Evolutionary conservation across 192 early-diverging fungal genomes (phyloP), one percentile per base, ranked within the genome.

Genomic region (Backusella morwellensis): DNA sequence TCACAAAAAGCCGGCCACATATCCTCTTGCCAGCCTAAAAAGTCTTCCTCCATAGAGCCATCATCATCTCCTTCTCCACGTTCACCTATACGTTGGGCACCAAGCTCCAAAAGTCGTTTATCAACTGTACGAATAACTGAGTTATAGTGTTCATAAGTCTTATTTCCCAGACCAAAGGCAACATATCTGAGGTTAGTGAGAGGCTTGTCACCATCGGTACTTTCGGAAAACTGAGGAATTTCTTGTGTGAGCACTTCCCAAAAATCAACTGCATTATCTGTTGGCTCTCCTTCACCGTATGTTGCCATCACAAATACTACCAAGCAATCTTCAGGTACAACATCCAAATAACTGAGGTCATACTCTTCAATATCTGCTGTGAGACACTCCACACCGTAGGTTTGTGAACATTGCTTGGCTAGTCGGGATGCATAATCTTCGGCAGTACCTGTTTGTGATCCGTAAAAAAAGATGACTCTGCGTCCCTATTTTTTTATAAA

Each of bases 241-340:
- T 92, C 91, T n/a, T 92, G 85, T 19, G 91, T 91, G 70, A 94
- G 90, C 66, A 99, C 81, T 41, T 96, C 94, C 89, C 93, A 97
- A 81, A 97, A 97, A 17, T 95, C 95, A 19, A 92, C 88, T 63
- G 94, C 93, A 75, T 97, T 97, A 85, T 99, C 98, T 14, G 98
- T 97, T n/a, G 98, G 97, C 82, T 99, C 98, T 75, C 98, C 98
- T 80, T 96, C 94, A 75, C 97, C 97, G 54, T 97, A 96, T 9
- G 97, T 99, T 32, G 97, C 95, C 88, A 99, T 80, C 50, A 98
- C 91, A 88, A 97, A 97, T 26, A 97, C 91, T 66, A 88, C 91
- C 68, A 97, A 84, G 74, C 86, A 84, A 44, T 92, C 86, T 15
- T 83, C 69, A 9, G 91, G 91, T 79, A 95, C 86, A 52, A 86